These are phyloP conservation scores for Cyberlindnera subsufficiens DNA, from an alignment of 805 yeast genomes.

Conservation along the genomic window DNA sequence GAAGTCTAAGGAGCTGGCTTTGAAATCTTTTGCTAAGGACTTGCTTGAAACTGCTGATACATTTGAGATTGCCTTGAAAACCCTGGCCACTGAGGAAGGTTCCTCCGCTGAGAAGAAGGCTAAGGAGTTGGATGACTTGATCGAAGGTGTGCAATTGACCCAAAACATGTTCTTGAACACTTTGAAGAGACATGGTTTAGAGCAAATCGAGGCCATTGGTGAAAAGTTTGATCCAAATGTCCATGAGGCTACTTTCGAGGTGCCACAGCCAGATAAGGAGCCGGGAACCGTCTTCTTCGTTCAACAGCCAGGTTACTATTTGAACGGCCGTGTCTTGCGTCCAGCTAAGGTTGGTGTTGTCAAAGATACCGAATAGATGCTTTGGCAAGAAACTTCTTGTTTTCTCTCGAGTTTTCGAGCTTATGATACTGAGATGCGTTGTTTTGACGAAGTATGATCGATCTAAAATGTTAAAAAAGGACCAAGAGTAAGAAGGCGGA, in stretches of 20 bases:
- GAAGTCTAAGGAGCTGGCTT: constrained; percentile 24
- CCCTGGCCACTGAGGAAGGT: constrained; percentile 20
- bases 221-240: constrained; percentile 45
- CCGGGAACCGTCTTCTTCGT: constrained; percentile 50
- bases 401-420: no score
- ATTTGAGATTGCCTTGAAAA: constrained; percentile 24
- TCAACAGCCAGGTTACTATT: constrained; percentile 46
- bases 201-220: constrained; percentile 43
- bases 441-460: no score
- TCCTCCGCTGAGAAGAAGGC: constrained; percentile 23
- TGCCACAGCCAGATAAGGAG: constrained; percentile 49
- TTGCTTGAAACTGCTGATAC: constrained; percentile 24
- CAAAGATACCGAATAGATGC: constrained; percentile 28
- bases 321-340: constrained; percentile 47
- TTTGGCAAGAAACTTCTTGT: not conserved
- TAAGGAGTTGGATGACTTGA: constrained; percentile 39
- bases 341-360: constrained; percentile 55
- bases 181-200: constrained; percentile 42
- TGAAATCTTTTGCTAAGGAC: constrained; percentile 25
- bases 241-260: constrained; percentile 49
- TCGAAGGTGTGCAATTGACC: constrained; percentile 48
- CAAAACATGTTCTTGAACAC: constrained; percentile 44
- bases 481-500: no score
- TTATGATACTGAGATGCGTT: no score
- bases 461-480: no score